A percentile compares a stretch with the other conserved stretches of the same genome.
Evolutionary conservation across 2,329 filamentous ascomycete genomes (phyloP).

Genomic region (Xylariaceae sp.): DNA sequence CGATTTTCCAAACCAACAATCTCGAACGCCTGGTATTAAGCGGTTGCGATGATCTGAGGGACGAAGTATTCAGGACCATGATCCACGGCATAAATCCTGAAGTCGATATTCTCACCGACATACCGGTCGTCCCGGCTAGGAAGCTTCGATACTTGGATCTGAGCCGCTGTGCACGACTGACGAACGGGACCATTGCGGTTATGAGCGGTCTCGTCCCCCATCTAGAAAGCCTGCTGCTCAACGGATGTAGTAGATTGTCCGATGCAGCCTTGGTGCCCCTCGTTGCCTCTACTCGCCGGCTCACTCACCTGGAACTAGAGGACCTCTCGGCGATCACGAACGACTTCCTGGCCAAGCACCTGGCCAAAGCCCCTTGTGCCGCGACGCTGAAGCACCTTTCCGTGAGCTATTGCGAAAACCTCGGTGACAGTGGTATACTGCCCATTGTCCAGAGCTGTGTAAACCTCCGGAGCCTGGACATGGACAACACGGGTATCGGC

Average conservation of each 20-base stretch:
- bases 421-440: conserved; percentile 80
- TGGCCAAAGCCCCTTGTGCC: conserved; percentile 73
- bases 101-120: conserved; percentile 72
- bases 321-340: conserved; percentile 77
- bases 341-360: conserved; percentile 60
- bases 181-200: conserved; percentile 63
- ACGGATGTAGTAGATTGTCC: conserved; percentile 67
- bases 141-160: conserved; percentile 80
- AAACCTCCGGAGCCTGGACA: conserved; percentile 64
- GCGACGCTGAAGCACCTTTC: conserved; percentile 70
- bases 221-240: conserved; percentile 77
- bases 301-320: conserved; percentile 87
- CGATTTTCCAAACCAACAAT: conserved; percentile 73
- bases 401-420: conserved; percentile 80
- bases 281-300: conserved; percentile 65
- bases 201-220: conserved; percentile 71
- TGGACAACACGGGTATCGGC: conserved; percentile 91
- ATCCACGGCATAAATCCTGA: conserved; percentile 71
- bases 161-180: conserved; percentile 70
- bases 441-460: conserved; percentile 73
- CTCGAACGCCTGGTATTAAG: conserved; percentile 78
- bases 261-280: conserved; percentile 68
- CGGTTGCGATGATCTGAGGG: conserved; percentile 72
- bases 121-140: conserved; percentile 69
- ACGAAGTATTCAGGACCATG: conserved; percentile 67